A percentile compares a stretch with the other conserved stretches of the same genome.
Evolutionary conservation across 768 basidiomycete genomes (phyloP).

Genomic region (Suillus subaureus): DNA sequence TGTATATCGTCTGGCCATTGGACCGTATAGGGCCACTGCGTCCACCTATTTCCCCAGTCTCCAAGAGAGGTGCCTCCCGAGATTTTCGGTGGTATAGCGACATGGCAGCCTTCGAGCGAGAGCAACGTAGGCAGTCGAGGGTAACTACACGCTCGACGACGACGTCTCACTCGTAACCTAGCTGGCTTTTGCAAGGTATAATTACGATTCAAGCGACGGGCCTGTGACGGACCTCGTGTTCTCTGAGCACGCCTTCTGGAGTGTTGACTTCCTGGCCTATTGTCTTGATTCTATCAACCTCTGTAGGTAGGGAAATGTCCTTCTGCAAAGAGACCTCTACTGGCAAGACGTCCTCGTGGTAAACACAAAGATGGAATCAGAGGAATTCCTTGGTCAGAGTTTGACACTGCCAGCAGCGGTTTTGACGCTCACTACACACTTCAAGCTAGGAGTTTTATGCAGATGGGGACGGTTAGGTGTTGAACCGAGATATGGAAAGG

Average conservation of each 20-base stretch:
- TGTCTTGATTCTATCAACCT: slow-evolving; percentile 40
- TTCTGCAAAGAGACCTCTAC: slow-evolving; percentile 46
- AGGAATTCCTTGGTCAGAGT: slow-evolving; percentile 37
- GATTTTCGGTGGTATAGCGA: slow-evolving; percentile 27
- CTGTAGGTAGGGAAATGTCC: slow-evolving; percentile 39
- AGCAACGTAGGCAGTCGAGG: slow-evolving; percentile 25
- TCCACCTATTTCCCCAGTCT: slow-evolving; percentile 21
- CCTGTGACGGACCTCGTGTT: neutral
- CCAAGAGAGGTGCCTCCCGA: slow-evolving; percentile 22
- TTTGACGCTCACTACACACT: neutral
- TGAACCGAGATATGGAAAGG: neutral
- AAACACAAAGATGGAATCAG: slow-evolving; percentile 43
- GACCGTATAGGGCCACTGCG: slow-evolving; percentile 44
- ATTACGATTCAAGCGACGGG: neutral
- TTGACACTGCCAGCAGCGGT: neutral
- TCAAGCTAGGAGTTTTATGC: neutral
- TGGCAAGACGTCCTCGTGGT: slow-evolving; percentile 46
- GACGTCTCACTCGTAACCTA: neutral
- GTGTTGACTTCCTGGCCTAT: neutral
- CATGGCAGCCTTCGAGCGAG: slow-evolving; percentile 35
- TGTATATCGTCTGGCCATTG: slow-evolving; percentile 54
- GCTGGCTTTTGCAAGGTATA: neutral
- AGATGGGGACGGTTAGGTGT: neutral
- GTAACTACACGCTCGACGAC: slow-evolving; percentile 13
- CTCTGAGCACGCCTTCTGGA: too few species aligned